A percentile compares a stretch with the other conserved stretches of the same genome.
Evolutionary conservation across 306 rosid species (phyloP).

Genomic region (Ormosia semicastrata): DNA sequence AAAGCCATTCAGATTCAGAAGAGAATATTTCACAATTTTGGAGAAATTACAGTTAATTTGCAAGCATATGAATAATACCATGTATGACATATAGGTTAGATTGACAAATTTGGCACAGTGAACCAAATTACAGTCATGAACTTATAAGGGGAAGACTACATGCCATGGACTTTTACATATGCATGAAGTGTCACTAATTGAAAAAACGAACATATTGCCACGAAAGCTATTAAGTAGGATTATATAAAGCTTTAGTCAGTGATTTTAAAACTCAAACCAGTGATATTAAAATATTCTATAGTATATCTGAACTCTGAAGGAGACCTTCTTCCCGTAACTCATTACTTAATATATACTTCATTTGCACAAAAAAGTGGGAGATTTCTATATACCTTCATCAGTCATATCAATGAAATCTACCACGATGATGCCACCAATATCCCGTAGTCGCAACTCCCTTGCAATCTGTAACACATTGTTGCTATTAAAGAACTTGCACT

Average conservation of each 20-base stretch:
- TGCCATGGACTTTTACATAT: background rate
- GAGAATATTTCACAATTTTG: background rate
- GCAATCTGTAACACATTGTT: slow-evolving; percentile 72
- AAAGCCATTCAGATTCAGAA: background rate
- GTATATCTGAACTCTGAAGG: background rate
- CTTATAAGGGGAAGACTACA: background rate
- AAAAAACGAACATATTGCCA: background rate
- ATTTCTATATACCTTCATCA: slow-evolving; percentile 76
- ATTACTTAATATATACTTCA: slow-evolving; percentile 11
- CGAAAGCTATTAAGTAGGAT: background rate
- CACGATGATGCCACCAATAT: slow-evolving; percentile 96
- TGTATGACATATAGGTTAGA: background rate
- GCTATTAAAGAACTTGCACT: slow-evolving; percentile 26
- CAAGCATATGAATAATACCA: slow-evolving; percentile 6
- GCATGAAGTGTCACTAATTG: background rate
- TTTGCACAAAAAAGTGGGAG: slow-evolving; percentile 20
- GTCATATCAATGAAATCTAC: slow-evolving; percentile 96
- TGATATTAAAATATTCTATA: slow-evolving; percentile 12
- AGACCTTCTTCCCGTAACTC: background rate
- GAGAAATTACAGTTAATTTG: background rate
- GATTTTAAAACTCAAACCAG: slow-evolving; percentile 1
- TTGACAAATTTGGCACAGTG: background rate
- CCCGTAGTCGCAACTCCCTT: slow-evolving; percentile 90
- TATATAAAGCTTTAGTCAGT: background rate
- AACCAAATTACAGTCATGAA: background rate